phyloP scores from a whole-genome alignment of 768 basidiomycete genomes.

The Asterophora parasitica region DNA sequence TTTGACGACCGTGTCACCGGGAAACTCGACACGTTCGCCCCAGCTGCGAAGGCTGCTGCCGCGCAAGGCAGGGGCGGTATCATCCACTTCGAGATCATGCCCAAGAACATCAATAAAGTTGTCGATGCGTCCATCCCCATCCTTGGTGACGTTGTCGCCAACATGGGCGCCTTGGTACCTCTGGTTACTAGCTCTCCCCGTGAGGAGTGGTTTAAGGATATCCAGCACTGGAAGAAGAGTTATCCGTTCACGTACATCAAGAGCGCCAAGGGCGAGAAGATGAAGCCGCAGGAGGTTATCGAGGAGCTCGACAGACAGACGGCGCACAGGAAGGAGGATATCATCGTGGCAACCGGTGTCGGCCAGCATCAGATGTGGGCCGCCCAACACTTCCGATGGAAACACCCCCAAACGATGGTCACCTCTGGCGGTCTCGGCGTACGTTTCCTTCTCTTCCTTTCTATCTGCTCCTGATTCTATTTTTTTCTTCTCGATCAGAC shows the following conservation, averaged over 20 bases:
- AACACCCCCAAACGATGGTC: conserved; percentile 78
- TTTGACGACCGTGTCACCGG: conserved; percentile 99
- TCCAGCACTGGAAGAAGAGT: conserved; percentile 76
- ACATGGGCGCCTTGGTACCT: conserved; percentile 78
- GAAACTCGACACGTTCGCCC: conserved; percentile 84
- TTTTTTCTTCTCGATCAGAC: conserved; percentile 46
- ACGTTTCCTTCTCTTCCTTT: conserved; percentile 29
- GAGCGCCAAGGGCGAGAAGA: conserved; percentile 54
- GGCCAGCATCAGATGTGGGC: conserved; percentile 99
- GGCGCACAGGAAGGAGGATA: conserved; percentile 76
- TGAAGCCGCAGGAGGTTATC: conserved; percentile 97
- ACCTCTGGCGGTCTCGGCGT: conserved; percentile 94
- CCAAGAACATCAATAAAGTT: conserved; percentile 99
- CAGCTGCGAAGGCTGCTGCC: conserved; percentile 84
- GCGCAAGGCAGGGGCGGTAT: conserved; percentile 86
- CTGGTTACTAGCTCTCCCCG: conserved; percentile 63
- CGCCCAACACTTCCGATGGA: conserved; percentile 92
- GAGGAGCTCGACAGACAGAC: conserved; percentile 85
- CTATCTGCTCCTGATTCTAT: conserved; percentile 1
- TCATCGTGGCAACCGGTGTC: conserved; percentile 89
- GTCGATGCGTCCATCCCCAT: conserved; percentile 92
- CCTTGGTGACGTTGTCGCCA: conserved; percentile 87
- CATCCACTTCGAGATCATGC: conserved; percentile 98
- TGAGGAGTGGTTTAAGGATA: conserved; percentile 76
- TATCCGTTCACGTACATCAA: conserved; percentile 89